A percentile compares a stretch with the other conserved stretches of the same genome.
These are phyloP conservation scores for Dioszegia aurantiaca DNA, from an alignment of 768 basidiomycete species.

Conservation along the genomic window DNA sequence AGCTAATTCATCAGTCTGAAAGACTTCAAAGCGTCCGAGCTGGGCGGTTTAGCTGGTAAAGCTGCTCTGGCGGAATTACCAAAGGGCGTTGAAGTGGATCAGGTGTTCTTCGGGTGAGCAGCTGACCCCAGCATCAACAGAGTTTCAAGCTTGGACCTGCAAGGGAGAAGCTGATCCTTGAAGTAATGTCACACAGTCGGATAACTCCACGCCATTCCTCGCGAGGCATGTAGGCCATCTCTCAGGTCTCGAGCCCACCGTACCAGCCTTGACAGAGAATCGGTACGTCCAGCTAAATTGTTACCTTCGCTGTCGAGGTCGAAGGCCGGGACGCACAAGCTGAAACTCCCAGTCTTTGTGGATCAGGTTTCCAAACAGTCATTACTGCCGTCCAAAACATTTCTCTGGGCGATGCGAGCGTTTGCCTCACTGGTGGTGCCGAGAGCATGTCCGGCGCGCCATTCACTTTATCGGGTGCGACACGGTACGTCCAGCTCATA, in stretches of 20 bases:
- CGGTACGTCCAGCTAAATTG: conserved; percentile 47
- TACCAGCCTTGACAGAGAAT: conserved; percentile 53
- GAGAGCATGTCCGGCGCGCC: conserved; percentile 52
- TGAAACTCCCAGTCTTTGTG: conserved; percentile 52
- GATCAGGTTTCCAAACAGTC: conserved; percentile 53
- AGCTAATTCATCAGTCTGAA: conserved; percentile 33
- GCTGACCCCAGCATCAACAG: too few species aligned
- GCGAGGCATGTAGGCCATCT: conserved; percentile 54
- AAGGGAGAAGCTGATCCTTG: neutral
- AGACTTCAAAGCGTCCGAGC: conserved; percentile 50
- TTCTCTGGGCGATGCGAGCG: conserved; percentile 51
- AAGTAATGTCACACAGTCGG: conserved; percentile 52
- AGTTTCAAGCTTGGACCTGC: neutral
- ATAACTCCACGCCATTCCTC: conserved; percentile 53
- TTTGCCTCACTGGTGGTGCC: conserved; percentile 52
- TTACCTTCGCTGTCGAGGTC: too few species aligned
- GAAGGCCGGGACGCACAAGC: too few species aligned
- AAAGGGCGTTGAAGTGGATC: conserved; percentile 51
- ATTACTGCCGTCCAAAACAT: conserved; percentile 54
- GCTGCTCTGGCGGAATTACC: conserved; percentile 54
- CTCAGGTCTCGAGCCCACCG: conserved; percentile 47
- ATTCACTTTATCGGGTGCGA: conserved; percentile 50
- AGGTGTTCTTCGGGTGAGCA: conserved; percentile 54
- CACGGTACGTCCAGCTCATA: conserved; percentile 30
- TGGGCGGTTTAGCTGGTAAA: conserved; percentile 53